phyloP scores from a whole-genome alignment of 169 alveolate genomes.

The Blepharisma undulans region DNA sequence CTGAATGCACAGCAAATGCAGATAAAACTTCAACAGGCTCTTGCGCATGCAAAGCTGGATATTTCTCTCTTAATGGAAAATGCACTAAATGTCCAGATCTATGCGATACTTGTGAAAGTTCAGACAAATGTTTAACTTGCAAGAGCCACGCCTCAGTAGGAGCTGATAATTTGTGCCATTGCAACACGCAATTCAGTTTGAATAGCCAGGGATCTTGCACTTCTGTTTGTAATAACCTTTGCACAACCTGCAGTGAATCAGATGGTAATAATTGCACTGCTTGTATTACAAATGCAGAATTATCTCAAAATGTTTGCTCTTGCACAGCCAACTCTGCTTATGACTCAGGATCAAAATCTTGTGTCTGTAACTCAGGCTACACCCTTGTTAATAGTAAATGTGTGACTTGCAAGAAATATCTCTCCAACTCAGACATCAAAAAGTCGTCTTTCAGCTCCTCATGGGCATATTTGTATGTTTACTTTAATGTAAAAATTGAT shows the following conservation, averaged over 20 bases:
- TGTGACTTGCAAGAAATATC: background rate
- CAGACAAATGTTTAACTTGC: background rate
- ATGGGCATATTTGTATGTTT: background rate
- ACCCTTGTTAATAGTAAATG: background rate
- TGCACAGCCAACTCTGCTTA: background rate
- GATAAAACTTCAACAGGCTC: background rate
- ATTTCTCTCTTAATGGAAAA: background rate
- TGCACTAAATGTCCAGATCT: background rate
- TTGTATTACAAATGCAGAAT: background rate
- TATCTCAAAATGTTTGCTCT: background rate
- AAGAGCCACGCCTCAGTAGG: background rate
- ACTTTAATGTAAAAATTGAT: background rate
- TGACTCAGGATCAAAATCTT: background rate
- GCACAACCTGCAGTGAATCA: background rate
- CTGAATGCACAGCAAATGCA: background rate
- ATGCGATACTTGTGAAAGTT: background rate
- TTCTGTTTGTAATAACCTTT: background rate
- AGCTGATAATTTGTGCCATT: background rate
- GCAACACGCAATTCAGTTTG: background rate
- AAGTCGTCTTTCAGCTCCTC: background rate
- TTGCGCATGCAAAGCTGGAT: background rate
- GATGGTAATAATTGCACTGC: background rate
- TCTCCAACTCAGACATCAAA: background rate
- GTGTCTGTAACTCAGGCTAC: background rate
- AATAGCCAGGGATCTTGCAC: background rate